Evolutionary conservation across 1,139 yeast species (phyloP).

Genomic region (Yamadazyma taylorii): DNA sequence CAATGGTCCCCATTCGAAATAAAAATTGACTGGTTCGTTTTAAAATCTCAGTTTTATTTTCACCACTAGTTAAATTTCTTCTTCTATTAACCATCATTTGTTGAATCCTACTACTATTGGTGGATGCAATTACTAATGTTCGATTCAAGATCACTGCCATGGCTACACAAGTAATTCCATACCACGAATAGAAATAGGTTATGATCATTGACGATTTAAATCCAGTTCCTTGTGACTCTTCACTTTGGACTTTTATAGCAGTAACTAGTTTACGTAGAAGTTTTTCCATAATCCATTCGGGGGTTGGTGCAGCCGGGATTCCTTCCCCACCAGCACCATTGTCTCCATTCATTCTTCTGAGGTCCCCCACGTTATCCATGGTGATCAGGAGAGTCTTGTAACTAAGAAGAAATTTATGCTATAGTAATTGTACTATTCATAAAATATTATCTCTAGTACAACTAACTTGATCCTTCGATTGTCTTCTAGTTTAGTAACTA

Average conservation of each 20-base stretch:
- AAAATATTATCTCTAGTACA: no score
- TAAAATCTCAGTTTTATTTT: constrained; percentile 21
- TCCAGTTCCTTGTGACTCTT: constrained; percentile 13
- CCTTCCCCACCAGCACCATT: no score
- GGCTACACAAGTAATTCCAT: constrained; percentile 49
- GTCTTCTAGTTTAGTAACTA: no score
- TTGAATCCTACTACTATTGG: constrained; percentile 36
- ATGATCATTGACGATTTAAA: constrained; percentile 18
- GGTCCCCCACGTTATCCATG: no score
- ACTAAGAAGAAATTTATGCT: no score
- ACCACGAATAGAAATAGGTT: constrained; percentile 35
- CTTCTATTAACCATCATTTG: constrained; percentile 20
- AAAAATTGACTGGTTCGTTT: constrained; percentile 24
- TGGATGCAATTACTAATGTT: constrained; percentile 65
- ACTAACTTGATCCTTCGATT: no score
- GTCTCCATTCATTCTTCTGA: background rate
- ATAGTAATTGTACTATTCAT: no score
- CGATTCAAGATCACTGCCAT: constrained; percentile 68
- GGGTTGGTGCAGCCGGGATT: no score
- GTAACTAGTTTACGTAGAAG: constrained; percentile 15
- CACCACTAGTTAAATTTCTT: constrained; percentile 12
- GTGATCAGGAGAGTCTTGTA: no score
- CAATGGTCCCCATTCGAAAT: constrained; percentile 39
- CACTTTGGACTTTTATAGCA: constrained; percentile 26
- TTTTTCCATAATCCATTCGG: constrained; percentile 3